A percentile compares a stretch with the other conserved stretches of the same genome.
phyloP scores from a whole-genome alignment of 2,329 filamentous ascomycete species.

The Sporothrix mexicana region DNA sequence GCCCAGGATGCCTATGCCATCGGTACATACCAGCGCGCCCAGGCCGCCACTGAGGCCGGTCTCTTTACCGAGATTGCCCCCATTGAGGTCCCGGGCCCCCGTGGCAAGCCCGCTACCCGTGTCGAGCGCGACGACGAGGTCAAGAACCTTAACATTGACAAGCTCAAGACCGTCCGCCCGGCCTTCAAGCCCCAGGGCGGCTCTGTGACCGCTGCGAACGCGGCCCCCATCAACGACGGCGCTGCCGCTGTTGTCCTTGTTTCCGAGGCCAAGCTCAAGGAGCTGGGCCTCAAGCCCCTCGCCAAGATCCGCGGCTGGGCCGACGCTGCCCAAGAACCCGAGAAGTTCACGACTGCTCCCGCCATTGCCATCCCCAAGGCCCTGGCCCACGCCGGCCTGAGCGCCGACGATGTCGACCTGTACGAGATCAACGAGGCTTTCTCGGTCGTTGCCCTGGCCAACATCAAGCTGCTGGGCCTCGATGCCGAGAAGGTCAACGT shows the following conservation, averaged over 20 bases:
- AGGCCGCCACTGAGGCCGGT: slow-evolving; percentile 80
- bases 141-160: slow-evolving; percentile 87
- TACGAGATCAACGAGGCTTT: slow-evolving; percentile 99
- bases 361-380: slow-evolving; percentile 96
- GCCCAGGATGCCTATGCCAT: slow-evolving; percentile 96
- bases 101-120: slow-evolving; percentile 83
- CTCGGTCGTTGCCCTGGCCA: slow-evolving; percentile 93
- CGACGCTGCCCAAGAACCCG: slow-evolving; percentile 87
- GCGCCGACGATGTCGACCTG: slow-evolving; percentile 78
- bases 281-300: slow-evolving; percentile 87
- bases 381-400: slow-evolving; percentile 88
- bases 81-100: slow-evolving; percentile 82
- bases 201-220: slow-evolving; percentile 94
- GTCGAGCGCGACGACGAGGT: slow-evolving; percentile 92
- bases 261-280: slow-evolving; percentile 91
- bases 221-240: slow-evolving; percentile 93
- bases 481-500: slow-evolving; percentile 89
- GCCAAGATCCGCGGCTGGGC: slow-evolving; percentile 98
- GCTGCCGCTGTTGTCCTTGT: slow-evolving; percentile 91
- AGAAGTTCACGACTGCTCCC: slow-evolving; percentile 94
- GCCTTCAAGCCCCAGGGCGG: slow-evolving; percentile 80
- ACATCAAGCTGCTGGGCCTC: slow-evolving; percentile 87
- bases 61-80: slow-evolving; percentile 90
- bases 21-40: slow-evolving; percentile 90
- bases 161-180: slow-evolving; percentile 83